Conservation (phyloP, 2,329 filamentous ascomycete species). For the Purpureocillium takamizusanense region DNA sequence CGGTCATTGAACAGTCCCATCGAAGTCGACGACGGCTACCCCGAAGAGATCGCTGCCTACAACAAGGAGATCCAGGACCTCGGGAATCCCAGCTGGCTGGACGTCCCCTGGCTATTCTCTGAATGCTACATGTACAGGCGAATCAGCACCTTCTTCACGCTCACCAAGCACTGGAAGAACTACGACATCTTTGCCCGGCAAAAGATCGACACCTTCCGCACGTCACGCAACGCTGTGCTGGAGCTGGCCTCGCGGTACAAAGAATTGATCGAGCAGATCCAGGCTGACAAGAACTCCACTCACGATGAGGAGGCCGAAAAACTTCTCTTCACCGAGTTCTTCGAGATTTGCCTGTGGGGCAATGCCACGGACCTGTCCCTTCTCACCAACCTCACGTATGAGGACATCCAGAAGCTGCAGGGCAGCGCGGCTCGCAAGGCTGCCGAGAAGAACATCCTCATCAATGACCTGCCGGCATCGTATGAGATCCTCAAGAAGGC, state of each 20-base stretch:
- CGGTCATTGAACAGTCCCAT: no score
- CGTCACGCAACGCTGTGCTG: conserved; percentile 76
- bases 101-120: conserved; percentile 77
- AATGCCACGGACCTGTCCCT: conserved; percentile 93
- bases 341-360: conserved; percentile 93
- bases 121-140: conserved; percentile 95
- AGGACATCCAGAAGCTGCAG: conserved; percentile 95
- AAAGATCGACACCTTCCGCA: conserved; percentile 87
- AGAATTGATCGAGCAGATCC: conserved; percentile 60
- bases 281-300: conserved; percentile 39
- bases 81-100: conserved; percentile 70
- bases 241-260: conserved; percentile 75
- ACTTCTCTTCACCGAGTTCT: conserved; percentile 83
- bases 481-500: conserved; percentile 61
- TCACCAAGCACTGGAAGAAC: conserved; percentile 73
- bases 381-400: conserved; percentile 80
- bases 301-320: conserved; percentile 61
- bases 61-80: conserved; percentile 76
- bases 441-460: conserved; percentile 83
- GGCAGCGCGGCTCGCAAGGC: conserved; percentile 78
- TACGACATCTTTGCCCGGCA: conserved; percentile 88
- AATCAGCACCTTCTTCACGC: conserved; percentile 67
- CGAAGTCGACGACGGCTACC: conserved; percentile 58
- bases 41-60: conserved; percentile 75
- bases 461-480: conserved; percentile 70